A percentile compares a stretch with the other conserved stretches of the same genome.
phyloP scores from a whole-genome alignment of 2,329 filamentous ascomycete genomes.

The Fusarium denticulatum region DNA sequence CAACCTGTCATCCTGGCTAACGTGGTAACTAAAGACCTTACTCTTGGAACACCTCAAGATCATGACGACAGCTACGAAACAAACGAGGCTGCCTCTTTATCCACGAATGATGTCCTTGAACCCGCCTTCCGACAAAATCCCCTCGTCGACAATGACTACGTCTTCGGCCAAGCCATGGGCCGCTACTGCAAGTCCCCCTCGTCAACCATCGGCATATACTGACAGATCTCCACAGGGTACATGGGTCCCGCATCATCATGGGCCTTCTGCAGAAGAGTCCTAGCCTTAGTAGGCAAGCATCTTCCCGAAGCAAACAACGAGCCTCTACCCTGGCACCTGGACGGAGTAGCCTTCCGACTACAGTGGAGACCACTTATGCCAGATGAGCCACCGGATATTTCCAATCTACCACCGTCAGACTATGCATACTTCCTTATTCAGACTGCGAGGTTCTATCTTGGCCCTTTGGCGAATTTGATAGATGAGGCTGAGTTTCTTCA shows the following conservation, averaged over 20 bases:
- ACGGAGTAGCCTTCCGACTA: slow-evolving; percentile 40
- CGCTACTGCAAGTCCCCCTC: slow-evolving; percentile 19
- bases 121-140: slow-evolving; percentile 40
- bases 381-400: slow-evolving; percentile 36
- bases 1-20: not conserved
- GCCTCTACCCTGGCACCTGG: slow-evolving; percentile 40
- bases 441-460: slow-evolving; percentile 39
- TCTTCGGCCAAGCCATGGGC: slow-evolving; percentile 36
- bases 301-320: slow-evolving; percentile 38
- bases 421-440: slow-evolving; percentile 40
- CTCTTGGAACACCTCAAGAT: slow-evolving; percentile 16
- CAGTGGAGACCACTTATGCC: slow-evolving; percentile 33
- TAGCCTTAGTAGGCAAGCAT: slow-evolving; percentile 39
- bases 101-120: slow-evolving; percentile 25
- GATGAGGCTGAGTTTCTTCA: slow-evolving; percentile 33
- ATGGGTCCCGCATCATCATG: slow-evolving; percentile 43
- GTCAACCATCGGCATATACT: not conserved
- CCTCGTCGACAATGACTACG: slow-evolving; percentile 39
- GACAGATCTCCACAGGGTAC: slow-evolving; percentile 23
- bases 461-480: slow-evolving; percentile 29
- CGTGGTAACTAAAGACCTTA: not conserved
- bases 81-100: not conserved
- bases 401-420: slow-evolving; percentile 33
- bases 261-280: slow-evolving; percentile 40
- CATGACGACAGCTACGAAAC: not conserved